Evolutionary conservation across 1,139 yeast genomes (phyloP), one percentile per base, ranked within the genome.

Genomic region (Candida tropicalis): DNA sequence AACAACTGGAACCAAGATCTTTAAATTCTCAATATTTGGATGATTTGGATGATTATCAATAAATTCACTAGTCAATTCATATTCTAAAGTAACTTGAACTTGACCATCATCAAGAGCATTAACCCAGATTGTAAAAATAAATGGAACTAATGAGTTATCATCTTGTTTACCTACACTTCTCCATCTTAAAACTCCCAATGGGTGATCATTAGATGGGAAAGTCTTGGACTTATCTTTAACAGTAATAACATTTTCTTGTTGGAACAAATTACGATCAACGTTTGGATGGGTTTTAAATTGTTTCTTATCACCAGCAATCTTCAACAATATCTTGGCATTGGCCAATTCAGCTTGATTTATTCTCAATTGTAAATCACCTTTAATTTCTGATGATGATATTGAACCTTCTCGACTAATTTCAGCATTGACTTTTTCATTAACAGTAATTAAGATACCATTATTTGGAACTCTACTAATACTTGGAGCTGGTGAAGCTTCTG

Each of bases 201-300:
- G 84, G 60, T 87, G 93, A 64, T 90, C 96, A 64, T 91, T 89
- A 7, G 90, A 75, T 36, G 98, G 98, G 79, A 93, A 91, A 23
- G 90, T 79, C 58, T 89, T 87, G 34, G 78, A 62, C 43, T 81
- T 71, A 60, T 90, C 96, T 60, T 87, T 88, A 57, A 91, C 79
- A 1, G 86, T 85, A 59, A 93, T 82, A 34, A 78, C 66, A 49
- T 78, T 74, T 24, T 73, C 65, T 18, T 75, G 63, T 38, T 77
- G 73, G 64, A 91, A 93, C 57, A 80, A 66, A 39, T 71, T 72
- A 60, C 88, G 84, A 69, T 93, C 97, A 52, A 93, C 95, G 62
- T 91, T 90, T 50, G 99, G 99, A 69, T 93, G 97, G 23, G 98
- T 89, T 65, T 91, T 91, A 73, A 81, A 93, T 60, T 84, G 93